Evolutionary conservation across 176 grass and related monocot species (phyloP).

Genomic region (Phragmites australis): DNA sequence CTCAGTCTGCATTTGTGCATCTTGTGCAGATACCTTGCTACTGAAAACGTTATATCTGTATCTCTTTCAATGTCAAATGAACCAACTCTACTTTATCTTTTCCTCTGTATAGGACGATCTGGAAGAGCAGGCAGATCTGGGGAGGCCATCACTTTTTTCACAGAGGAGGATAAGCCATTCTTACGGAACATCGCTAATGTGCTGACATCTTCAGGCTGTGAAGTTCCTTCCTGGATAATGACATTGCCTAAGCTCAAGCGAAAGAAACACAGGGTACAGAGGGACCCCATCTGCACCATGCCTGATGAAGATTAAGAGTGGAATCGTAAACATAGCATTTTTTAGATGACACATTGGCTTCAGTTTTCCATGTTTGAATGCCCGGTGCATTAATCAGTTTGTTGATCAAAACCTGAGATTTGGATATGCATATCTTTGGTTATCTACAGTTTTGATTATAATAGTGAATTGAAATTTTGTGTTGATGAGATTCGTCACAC

Average conservation of each 20-base stretch:
- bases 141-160: slow-evolving; percentile 88
- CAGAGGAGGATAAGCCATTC: slow-evolving; percentile 94
- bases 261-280: slow-evolving; percentile 74
- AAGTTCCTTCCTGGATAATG: slow-evolving; percentile 91
- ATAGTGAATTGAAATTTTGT: background rate
- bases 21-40: background rate
- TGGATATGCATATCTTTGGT: background rate
- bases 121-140: slow-evolving; percentile 85
- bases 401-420: background rate
- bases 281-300: slow-evolving; percentile 63
- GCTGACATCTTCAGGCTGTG: slow-evolving; percentile 73
- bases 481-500: too few relatives aligned
- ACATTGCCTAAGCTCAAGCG: slow-evolving; percentile 77
- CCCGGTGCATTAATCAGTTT: background rate
- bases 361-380: slow-evolving; percentile 47
- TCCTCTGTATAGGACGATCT: slow-evolving; percentile 57
- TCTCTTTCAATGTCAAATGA: background rate
- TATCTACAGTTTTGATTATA: background rate
- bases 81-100: background rate
- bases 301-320: slow-evolving; percentile 48
- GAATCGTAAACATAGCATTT: slow-evolving; percentile 3
- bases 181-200: slow-evolving; percentile 88
- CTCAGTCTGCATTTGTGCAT: slow-evolving; percentile 7
- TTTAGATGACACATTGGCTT: slow-evolving; percentile 34
- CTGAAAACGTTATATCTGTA: background rate